phyloP scores from a whole-genome alignment of 2,329 filamentous ascomycete species.

The Pyrenochaeta sp. region DNA sequence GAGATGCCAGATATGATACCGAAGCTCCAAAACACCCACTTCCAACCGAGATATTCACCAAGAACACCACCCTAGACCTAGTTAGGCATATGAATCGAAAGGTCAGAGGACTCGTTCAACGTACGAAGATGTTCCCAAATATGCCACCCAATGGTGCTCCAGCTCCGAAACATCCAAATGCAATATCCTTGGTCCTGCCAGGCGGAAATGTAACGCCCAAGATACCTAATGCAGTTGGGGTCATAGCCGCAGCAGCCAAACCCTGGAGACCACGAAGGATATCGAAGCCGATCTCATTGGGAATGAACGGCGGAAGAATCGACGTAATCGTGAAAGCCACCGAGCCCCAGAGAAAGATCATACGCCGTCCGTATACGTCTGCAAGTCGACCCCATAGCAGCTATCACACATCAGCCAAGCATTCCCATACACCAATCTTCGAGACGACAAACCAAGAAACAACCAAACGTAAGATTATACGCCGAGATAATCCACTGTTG shows the following conservation, averaged over 20 bases:
- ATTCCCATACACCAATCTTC: neutral
- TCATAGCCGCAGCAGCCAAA: slow-evolving; percentile 71
- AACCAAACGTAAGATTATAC: slow-evolving; percentile 71
- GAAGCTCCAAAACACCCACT: slow-evolving; percentile 60
- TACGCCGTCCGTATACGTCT: slow-evolving; percentile 71
- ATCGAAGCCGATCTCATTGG: slow-evolving; percentile 72
- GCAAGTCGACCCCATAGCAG: slow-evolving; percentile 72
- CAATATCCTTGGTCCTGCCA: slow-evolving; percentile 73
- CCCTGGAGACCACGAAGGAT: slow-evolving; percentile 72
- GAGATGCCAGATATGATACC: slow-evolving; percentile 67
- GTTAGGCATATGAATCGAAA: slow-evolving; percentile 10
- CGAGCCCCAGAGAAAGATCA: slow-evolving; percentile 70
- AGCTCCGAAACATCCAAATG: slow-evolving; percentile 62
- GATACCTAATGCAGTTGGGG: slow-evolving; percentile 75
- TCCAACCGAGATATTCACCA: slow-evolving; percentile 59
- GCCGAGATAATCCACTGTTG: slow-evolving; percentile 73
- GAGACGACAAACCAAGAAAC: slow-evolving; percentile 58
- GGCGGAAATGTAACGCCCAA: slow-evolving; percentile 72
- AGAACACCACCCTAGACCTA: slow-evolving; percentile 62
- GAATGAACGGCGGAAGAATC: slow-evolving; percentile 68
- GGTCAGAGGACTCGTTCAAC: neutral
- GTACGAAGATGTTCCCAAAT: slow-evolving; percentile 66
- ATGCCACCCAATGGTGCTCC: slow-evolving; percentile 70
- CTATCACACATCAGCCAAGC: slow-evolving; percentile 21
- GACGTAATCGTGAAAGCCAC: slow-evolving; percentile 68